phyloP scores from a whole-genome alignment of 805 yeast genomes.

The Candida railenensis region DNA sequence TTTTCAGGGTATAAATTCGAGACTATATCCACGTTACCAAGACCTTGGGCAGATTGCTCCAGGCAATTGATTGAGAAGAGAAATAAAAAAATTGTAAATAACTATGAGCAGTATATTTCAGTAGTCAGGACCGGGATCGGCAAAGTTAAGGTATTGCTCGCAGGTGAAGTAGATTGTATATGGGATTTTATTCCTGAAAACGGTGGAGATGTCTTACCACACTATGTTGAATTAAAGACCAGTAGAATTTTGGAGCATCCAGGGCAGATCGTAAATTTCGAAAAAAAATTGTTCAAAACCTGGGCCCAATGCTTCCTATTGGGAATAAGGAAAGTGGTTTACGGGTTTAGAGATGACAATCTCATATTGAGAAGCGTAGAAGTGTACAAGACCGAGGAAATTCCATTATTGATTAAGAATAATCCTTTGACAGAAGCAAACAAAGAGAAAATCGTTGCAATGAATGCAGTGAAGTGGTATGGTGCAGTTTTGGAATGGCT shows the following conservation, averaged over 20 bases:
- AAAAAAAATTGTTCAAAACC: slow-evolving; percentile 69
- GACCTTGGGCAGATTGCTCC: slow-evolving; percentile 71
- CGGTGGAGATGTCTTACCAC: slow-evolving; percentile 47
- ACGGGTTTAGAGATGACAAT: slow-evolving; percentile 83
- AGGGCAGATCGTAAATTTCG: slow-evolving; percentile 63
- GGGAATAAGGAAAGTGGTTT: slow-evolving; percentile 77
- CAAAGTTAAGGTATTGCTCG: slow-evolving; percentile 60
- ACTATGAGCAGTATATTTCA: slow-evolving; percentile 73
- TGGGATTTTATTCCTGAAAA: slow-evolving; percentile 71
- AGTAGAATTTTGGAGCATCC: slow-evolving; percentile 54
- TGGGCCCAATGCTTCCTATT: slow-evolving; percentile 95
- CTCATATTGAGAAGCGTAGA: slow-evolving; percentile 68
- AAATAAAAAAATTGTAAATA: slow-evolving; percentile 56
- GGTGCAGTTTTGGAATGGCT: slow-evolving; percentile 85
- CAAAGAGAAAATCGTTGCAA: slow-evolving; percentile 58
- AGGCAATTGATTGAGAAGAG: slow-evolving; percentile 70
- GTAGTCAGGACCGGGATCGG: slow-evolving; percentile 89
- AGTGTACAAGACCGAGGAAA: slow-evolving; percentile 70
- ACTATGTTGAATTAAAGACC: slow-evolving; percentile 86
- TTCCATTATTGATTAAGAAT: slow-evolving; percentile 67
- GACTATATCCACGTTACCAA: slow-evolving; percentile 65
- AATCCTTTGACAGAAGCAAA: slow-evolving; percentile 36
- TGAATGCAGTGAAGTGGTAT: slow-evolving; percentile 80
- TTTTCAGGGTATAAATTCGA: slow-evolving; percentile 88
- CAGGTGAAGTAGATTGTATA: slow-evolving; percentile 91